These are phyloP conservation scores for Fraxinus cuspidata DNA, from an alignment of 257 asterid species.

Conservation along the genomic window DNA sequence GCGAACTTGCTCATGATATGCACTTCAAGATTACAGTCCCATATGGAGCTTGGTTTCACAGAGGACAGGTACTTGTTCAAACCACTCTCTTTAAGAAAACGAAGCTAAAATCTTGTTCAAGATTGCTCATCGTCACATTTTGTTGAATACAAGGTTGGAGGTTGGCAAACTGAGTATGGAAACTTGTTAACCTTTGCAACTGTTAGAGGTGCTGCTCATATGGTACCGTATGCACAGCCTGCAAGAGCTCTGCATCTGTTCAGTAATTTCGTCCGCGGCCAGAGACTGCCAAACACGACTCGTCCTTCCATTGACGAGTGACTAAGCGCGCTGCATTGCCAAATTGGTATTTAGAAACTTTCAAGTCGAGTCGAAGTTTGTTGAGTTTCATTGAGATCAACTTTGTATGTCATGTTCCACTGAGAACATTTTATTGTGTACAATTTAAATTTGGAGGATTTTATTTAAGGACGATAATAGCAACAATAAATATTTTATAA, in stretches of 20 bases:
- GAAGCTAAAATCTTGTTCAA: neutral
- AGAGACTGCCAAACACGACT: slow-evolving; percentile 71
- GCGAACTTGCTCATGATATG: slow-evolving; percentile 82
- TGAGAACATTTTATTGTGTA: neutral
- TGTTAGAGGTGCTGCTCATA: slow-evolving; percentile 95
- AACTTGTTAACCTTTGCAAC: slow-evolving; percentile 80
- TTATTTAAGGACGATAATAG: too few relatives aligned
- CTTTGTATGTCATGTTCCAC: neutral
- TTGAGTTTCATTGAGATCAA: neutral
- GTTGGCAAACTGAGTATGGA: slow-evolving; percentile 94
- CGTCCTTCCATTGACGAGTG: slow-evolving; percentile 45
- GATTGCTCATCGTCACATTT: neutral
- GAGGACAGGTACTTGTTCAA: slow-evolving; percentile 58
- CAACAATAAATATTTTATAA: too few relatives aligned
- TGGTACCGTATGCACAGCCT: slow-evolving; percentile 97
- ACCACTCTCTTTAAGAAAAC: neutral
- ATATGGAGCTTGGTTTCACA: slow-evolving; percentile 93
- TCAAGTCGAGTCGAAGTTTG: too few relatives aligned
- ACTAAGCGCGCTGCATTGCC: slow-evolving; percentile 9
- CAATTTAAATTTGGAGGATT: too few relatives aligned
- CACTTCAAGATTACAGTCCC: slow-evolving; percentile 70
- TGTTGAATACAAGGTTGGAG: slow-evolving; percentile 64
- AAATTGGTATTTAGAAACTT: neutral
- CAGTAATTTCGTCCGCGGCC: slow-evolving; percentile 65
- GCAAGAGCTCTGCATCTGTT: slow-evolving; percentile 87